These are phyloP conservation scores for Penicillium sp. DNA, from an alignment of 2,329 filamentous ascomycete species.

Conservation along the genomic window DNA sequence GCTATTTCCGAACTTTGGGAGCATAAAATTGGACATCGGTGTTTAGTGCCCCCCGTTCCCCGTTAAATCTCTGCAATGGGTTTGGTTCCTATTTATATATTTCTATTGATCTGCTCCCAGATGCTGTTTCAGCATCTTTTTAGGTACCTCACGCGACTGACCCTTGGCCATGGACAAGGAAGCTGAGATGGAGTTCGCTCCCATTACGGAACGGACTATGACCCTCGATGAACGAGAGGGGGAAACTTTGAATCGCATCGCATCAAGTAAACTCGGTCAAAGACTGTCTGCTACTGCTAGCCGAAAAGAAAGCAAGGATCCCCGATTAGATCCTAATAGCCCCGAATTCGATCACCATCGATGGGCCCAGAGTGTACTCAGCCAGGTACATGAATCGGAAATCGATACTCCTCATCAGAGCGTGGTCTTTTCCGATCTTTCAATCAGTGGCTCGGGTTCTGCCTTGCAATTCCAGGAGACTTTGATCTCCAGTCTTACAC, in stretches of 20 bases:
- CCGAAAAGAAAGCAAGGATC: conserved; percentile 12
- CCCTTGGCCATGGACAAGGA: conserved; percentile 11
- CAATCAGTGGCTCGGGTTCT: conserved; percentile 24
- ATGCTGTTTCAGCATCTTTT: background rate
- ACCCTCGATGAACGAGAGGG: conserved; percentile 18
- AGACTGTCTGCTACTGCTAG: conserved; percentile 16
- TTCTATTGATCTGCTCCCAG: background rate
- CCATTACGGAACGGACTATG: conserved; percentile 11
- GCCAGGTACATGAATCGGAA: conserved; percentile 19
- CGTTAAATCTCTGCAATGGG: background rate
- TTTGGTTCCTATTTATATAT: background rate
- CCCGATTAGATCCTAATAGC: conserved; percentile 22
- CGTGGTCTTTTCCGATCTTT: conserved; percentile 25
- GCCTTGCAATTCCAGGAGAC: conserved; percentile 25
- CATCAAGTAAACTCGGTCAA: conserved; percentile 23
- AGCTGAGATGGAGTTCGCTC: conserved; percentile 14
- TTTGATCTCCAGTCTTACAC: conserved; percentile 18
- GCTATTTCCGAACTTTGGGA: background rate
- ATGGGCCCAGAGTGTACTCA: conserved; percentile 24
- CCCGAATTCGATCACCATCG: conserved; percentile 24
- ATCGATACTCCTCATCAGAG: conserved; percentile 23
- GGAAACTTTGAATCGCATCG: conserved; percentile 19
- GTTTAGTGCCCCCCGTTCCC: background rate
- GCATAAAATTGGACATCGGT: background rate
- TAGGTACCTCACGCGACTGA: background rate